phyloP scores from a whole-genome alignment of 176 grass and related monocot species.

The Cenchrus americanus region DNA sequence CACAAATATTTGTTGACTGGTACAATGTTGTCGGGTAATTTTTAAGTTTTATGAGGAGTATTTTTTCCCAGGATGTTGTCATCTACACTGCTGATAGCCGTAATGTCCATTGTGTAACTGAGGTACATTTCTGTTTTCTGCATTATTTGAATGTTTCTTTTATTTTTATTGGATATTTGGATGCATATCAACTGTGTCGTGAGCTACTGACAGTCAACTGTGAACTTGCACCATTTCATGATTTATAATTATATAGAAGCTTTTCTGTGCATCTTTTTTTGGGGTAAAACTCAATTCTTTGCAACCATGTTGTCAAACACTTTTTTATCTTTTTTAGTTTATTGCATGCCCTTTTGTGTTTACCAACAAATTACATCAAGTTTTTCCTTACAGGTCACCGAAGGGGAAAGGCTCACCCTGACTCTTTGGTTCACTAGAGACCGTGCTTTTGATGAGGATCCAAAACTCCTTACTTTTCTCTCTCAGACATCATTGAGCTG shows the following conservation, averaged over 20 bases:
- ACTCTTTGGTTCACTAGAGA: conserved; percentile 91
- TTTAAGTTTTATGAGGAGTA: conserved; percentile 9
- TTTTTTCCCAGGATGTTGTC: conserved; percentile 76
- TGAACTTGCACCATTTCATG: not conserved
- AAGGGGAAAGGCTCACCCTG: conserved; percentile 93
- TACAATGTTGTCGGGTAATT: conserved; percentile 18
- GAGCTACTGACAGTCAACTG: not conserved
- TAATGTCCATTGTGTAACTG: conserved; percentile 88
- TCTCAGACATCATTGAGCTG: conserved; percentile 52
- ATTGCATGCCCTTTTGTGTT: not conserved
- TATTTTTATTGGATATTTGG: not conserved
- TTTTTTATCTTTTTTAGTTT: conserved; percentile 14
- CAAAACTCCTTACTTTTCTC: conserved; percentile 84
- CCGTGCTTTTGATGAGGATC: conserved; percentile 75
- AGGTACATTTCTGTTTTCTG: conserved; percentile 55
- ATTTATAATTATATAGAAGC: not conserved
- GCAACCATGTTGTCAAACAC: conserved; percentile 8
- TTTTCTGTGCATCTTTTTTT: not conserved
- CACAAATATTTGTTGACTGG: not conserved
- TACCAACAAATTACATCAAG: conserved; percentile 38
- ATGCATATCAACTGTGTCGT: not conserved
- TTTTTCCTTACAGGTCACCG: conserved; percentile 63
- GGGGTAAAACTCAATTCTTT: not conserved
- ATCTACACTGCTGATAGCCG: conserved; percentile 82
- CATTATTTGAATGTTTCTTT: conserved; percentile 8